Evolutionary conservation across 768 basidiomycete species (phyloP).

Genomic region (Agaricus blazei): DNA sequence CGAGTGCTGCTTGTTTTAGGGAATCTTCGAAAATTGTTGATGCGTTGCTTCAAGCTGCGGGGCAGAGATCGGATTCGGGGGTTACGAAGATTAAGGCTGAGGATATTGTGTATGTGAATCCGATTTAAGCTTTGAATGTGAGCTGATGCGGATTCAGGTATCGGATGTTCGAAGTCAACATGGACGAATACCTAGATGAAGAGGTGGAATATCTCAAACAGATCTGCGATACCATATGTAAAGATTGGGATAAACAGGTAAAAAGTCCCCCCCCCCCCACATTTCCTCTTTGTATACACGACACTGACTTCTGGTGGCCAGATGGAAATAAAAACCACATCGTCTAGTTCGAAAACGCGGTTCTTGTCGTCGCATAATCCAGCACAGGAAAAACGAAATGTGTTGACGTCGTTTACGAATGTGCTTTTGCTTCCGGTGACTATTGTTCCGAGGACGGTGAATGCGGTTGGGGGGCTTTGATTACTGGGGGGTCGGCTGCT

Average conservation of each 20-base stretch:
- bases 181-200: constrained; percentile 97
- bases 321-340: constrained; percentile 8
- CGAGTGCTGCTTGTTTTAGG: constrained; percentile 84
- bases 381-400: constrained; percentile 86
- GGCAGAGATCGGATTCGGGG: constrained; percentile 29
- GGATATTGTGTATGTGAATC: constrained; percentile 73
- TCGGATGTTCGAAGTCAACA: constrained; percentile 91
- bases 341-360: constrained; percentile 27
- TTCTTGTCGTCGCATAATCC: constrained; percentile 87
- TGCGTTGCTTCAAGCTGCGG: constrained; percentile 55
- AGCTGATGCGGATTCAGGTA: constrained; percentile 45
- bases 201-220: constrained; percentile 81
- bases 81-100: constrained; percentile 58
- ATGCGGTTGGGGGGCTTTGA: constrained; percentile 60
- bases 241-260: constrained; percentile 77
- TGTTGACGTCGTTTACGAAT: constrained; percentile 88
- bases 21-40: constrained; percentile 88
- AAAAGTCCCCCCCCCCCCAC: constrained; percentile 9
- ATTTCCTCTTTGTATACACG: not conserved
- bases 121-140: not conserved
- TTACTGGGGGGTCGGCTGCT: constrained; percentile 70
- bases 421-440: constrained; percentile 91
- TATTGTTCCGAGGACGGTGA: constrained; percentile 83
- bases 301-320: not conserved
- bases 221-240: constrained; percentile 68